These are phyloP conservation scores for Knoxia roxburghii DNA, from an alignment of 257 asterid species.

Conservation along the genomic window DNA sequence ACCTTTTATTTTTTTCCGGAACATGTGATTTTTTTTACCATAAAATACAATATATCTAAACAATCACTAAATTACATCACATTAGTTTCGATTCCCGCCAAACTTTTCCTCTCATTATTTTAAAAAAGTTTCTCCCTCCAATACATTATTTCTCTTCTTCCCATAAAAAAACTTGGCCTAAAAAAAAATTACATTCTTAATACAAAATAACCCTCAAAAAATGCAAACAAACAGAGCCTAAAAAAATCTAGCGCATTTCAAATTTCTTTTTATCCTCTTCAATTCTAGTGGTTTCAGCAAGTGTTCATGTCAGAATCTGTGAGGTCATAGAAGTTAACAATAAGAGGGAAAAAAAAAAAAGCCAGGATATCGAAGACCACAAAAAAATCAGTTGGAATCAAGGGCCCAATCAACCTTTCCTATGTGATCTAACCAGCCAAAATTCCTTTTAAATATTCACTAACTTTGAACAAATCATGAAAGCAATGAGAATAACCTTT, in stretches of 20 bases:
- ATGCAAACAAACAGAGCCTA: too few species aligned
- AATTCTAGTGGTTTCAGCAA: background rate
- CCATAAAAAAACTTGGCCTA: too few species aligned
- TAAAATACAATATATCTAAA: too few species aligned
- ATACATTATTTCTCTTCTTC: too few species aligned
- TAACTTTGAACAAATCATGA: background rate
- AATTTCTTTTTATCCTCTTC: background rate
- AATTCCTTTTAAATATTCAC: background rate
- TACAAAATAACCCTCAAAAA: too few species aligned
- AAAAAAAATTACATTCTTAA: too few species aligned
- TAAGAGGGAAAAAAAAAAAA: background rate
- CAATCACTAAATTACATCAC: too few species aligned
- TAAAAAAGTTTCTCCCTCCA: too few species aligned
- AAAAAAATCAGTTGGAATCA: background rate
- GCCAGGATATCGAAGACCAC: background rate
- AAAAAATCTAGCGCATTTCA: background rate
- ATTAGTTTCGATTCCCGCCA: too few species aligned
- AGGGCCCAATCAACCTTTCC: background rate
- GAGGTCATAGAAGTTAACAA: background rate
- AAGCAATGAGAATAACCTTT: background rate
- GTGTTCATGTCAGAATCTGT: background rate
- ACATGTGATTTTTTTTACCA: too few species aligned
- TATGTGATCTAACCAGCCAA: background rate
- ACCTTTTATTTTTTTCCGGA: too few species aligned
- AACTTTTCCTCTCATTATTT: too few species aligned